These are phyloP conservation scores for Colletotrichum sp. DNA, from an alignment of 2,329 filamentous ascomycete genomes.

Conservation along the genomic window DNA sequence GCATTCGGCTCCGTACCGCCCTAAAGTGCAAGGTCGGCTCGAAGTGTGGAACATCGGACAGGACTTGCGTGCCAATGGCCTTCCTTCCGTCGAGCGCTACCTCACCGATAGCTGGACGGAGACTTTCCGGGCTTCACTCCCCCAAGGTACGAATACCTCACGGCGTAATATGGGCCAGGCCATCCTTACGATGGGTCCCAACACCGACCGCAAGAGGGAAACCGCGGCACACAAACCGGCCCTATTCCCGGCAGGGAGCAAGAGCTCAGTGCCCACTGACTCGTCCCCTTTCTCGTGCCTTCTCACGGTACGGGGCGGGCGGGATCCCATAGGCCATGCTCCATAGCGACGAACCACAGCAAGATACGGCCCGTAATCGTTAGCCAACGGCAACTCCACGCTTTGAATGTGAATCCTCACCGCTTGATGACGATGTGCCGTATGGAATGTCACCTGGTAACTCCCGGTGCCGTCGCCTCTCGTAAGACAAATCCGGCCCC, in stretches of 20 bases:
- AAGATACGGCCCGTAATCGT: conserved; percentile 19
- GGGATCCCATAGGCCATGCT: background rate
- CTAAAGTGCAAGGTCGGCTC: conserved; percentile 2
- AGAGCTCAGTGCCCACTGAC: conserved; percentile 1
- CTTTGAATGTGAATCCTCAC: conserved; percentile 11
- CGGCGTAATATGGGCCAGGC: background rate
- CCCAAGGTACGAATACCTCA: background rate
- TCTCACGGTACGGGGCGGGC: conserved; percentile 5
- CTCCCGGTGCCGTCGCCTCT: background rate
- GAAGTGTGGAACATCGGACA: background rate
- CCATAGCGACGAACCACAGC: conserved; percentile 3
- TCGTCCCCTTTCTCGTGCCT: conserved; percentile 7
- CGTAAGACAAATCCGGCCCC: background rate
- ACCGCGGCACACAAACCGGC: conserved; percentile 8
- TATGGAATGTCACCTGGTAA: conserved; percentile 16
- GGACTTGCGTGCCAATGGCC: conserved; percentile 6
- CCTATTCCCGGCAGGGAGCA: background rate
- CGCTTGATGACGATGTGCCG: conserved; percentile 17
- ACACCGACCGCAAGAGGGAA: conserved; percentile 1
- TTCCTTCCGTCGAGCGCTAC: background rate
- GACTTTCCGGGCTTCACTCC: conserved; percentile 5
- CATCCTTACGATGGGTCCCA: background rate
- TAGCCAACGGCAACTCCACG: conserved; percentile 17
- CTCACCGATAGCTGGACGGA: conserved; percentile 13
- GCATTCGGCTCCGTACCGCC: conserved; percentile 1